phyloP scores from a whole-genome alignment of 345 rosid species.

The Lagerstroemia speciosa region DNA sequence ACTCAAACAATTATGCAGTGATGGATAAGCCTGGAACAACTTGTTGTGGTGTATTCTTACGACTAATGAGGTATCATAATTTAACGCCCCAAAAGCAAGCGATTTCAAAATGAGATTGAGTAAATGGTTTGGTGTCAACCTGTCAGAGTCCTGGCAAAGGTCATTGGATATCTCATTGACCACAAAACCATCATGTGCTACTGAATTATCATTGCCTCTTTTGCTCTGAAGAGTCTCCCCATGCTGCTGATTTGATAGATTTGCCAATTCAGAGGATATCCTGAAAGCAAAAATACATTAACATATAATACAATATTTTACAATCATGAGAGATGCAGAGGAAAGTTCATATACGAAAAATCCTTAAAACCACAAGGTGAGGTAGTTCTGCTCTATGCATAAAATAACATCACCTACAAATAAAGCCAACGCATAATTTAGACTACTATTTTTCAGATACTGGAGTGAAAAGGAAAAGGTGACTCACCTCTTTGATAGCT shows the following conservation, averaged over 20 bases:
- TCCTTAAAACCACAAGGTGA: not conserved
- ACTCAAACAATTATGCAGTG: not conserved
- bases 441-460: not conserved
- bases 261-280: conserved; percentile 43
- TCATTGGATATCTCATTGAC: conserved; percentile 26
- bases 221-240: conserved; percentile 28
- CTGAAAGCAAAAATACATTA: conserved; percentile 21
- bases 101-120: not conserved
- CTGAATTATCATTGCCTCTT: conserved; percentile 33
- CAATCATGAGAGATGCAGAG: not conserved
- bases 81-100: not conserved
- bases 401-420: too few species aligned
- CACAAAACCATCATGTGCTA: conserved; percentile 17
- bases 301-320: not conserved
- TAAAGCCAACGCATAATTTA: not conserved
- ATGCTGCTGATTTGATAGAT: conserved; percentile 31
- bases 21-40: not conserved
- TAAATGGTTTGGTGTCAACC: conserved; percentile 21
- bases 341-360: conserved; percentile 1
- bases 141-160: conserved; percentile 29
- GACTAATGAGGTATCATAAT: not conserved
- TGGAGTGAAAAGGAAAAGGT: not conserved
- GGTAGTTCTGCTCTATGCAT: too few species aligned
- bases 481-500: conserved; percentile 49
- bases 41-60: too few species aligned